Conservation (phyloP, 1,139 yeast genomes). For the Pneumocystis murina region DNA sequence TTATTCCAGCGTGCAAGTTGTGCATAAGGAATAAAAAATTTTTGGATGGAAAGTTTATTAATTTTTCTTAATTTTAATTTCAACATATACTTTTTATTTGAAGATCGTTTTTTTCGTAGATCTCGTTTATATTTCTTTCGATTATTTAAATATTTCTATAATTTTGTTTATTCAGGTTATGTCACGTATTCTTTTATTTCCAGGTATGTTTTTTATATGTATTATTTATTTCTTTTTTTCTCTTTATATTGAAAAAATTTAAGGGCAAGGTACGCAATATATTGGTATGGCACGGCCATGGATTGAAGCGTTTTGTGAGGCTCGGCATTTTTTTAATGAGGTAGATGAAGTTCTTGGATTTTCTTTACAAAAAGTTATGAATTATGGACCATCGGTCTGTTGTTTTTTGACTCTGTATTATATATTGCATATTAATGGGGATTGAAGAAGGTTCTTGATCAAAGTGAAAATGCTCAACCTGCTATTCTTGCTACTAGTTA, state of each 20-base stretch:
- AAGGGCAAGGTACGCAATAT: conserved; percentile 30
- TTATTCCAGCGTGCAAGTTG: conserved; percentile 82
- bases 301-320: conserved; percentile 14
- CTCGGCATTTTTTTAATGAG: conserved; percentile 21
- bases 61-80: too few relatives aligned
- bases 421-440: conserved; percentile 4
- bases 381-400: conserved; percentile 2
- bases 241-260: conserved; percentile 6
- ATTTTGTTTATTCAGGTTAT: too few relatives aligned
- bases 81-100: too few relatives aligned
- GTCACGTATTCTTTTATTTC: background rate
- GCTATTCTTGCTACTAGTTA: conserved; percentile 39
- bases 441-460: conserved; percentile 15
- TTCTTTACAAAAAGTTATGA: conserved; percentile 19
- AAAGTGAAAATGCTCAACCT: conserved; percentile 47
- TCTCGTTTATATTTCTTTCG: too few relatives aligned
- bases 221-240: conserved; percentile 14
- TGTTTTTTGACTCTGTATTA: conserved; percentile 11
- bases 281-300: conserved; percentile 24
- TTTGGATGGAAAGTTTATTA: too few relatives aligned
- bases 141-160: too few relatives aligned
- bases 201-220: background rate
- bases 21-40: conserved; percentile 47
- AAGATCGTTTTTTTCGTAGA: too few relatives aligned
- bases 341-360: conserved; percentile 22